Evolutionary conservation across 176 grass and related monocot genomes (phyloP).

Genomic region (Juncus effusus): DNA sequence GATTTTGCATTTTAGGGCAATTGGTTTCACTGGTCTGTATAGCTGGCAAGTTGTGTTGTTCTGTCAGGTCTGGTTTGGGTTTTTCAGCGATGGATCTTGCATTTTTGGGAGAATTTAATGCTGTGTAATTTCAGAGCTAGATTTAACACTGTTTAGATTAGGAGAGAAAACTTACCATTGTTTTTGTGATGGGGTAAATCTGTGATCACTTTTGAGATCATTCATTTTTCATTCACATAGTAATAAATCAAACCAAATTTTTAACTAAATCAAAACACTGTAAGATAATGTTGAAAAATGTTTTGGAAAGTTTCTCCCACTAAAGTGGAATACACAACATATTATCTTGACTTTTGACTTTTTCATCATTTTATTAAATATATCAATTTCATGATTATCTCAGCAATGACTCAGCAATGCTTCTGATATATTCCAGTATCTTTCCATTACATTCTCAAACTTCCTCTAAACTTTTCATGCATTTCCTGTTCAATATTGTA

Average conservation of each 20-base stretch:
- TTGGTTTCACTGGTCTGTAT: no score
- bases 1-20: no score
- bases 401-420: not conserved
- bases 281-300: no score
- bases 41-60: not conserved
- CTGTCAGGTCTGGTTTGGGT: not conserved
- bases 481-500: not conserved
- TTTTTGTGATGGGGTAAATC: no score
- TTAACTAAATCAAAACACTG: no score
- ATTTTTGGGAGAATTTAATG: no score
- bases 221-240: no score
- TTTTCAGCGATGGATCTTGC: not conserved
- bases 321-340: not conserved
- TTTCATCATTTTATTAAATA: not conserved
- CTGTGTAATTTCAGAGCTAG: no score
- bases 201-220: no score
- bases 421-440: not conserved
- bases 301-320: not conserved
- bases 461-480: not conserved
- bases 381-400: not conserved
- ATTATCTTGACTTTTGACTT: constrained; percentile 7
- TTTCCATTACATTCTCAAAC: not conserved
- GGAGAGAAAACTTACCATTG: no score
- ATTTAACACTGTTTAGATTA: no score
- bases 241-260: no score